phyloP scores from a whole-genome alignment of 164 flowering plant species.

The Vitis riparia region DNA sequence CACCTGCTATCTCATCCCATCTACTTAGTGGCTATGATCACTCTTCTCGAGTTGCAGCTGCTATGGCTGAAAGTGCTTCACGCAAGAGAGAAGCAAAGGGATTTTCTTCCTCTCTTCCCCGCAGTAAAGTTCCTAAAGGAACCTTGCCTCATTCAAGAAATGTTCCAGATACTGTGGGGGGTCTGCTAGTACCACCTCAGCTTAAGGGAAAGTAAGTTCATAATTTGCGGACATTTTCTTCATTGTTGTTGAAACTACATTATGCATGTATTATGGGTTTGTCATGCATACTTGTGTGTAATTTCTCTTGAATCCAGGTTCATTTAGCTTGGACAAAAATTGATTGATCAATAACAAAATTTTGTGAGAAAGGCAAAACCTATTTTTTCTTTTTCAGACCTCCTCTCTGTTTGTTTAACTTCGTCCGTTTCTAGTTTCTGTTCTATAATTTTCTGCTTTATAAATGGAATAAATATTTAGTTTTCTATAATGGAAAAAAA shows the following conservation, averaged over 20 bases:
- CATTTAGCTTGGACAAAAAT: too few species aligned
- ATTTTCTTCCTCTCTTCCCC: slow-evolving; percentile 37
- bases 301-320: too few species aligned
- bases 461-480: too few species aligned
- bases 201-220: slow-evolving; percentile 75
- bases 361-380: too few species aligned
- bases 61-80: slow-evolving; percentile 71
- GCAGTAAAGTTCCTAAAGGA: slow-evolving; percentile 62
- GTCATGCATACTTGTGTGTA: too few species aligned
- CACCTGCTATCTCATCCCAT: slow-evolving; percentile 43
- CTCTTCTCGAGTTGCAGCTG: slow-evolving; percentile 72
- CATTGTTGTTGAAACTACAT: neutral
- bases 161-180: slow-evolving; percentile 57
- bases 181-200: slow-evolving; percentile 77
- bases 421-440: too few species aligned
- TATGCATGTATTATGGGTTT: too few species aligned
- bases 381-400: too few species aligned
- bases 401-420: too few species aligned
- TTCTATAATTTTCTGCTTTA: too few species aligned
- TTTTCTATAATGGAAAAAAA: too few species aligned
- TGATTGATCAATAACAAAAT: too few species aligned
- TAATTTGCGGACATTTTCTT: neutral
- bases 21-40: slow-evolving; percentile 42
- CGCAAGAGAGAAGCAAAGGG: slow-evolving; percentile 67
- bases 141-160: slow-evolving; percentile 54